phyloP scores from a whole-genome alignment of 2,329 filamentous ascomycete genomes.

The Fusarium tanahbumbuense region DNA sequence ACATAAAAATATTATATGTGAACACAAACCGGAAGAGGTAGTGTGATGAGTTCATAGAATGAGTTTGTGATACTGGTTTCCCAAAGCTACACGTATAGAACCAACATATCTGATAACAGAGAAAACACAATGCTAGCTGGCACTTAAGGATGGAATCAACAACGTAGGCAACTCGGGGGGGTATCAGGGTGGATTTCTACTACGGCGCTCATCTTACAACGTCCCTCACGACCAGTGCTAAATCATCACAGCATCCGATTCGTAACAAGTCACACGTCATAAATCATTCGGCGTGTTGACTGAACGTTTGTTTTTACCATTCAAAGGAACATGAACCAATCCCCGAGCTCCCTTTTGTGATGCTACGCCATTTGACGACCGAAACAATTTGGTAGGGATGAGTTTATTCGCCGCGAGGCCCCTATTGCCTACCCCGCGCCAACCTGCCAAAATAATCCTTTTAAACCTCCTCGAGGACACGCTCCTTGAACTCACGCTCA shows the following conservation, averaged over 20 bases:
- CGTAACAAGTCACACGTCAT: constrained; percentile 29
- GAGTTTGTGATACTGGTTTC: background rate
- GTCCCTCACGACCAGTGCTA: constrained; percentile 20
- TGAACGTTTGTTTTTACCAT: constrained; percentile 51
- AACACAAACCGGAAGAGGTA: background rate
- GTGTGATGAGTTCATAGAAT: background rate
- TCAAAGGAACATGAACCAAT: constrained; percentile 55
- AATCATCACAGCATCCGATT: constrained; percentile 33
- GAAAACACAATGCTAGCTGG: background rate
- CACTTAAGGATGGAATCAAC: constrained; percentile 24
- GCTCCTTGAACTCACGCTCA: constrained; percentile 99
- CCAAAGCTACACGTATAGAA: background rate
- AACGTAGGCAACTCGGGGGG: background rate
- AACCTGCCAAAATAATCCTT: constrained; percentile 51
- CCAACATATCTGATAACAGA: background rate
- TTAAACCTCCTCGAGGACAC: constrained; percentile 94
- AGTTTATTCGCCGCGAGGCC: constrained; percentile 50
- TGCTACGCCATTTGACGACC: constrained; percentile 60
- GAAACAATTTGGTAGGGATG: constrained; percentile 55
- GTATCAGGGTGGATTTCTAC: constrained; percentile 16
- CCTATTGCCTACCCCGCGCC: constrained; percentile 49
- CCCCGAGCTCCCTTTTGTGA: constrained; percentile 56
- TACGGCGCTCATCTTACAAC: constrained; percentile 31
- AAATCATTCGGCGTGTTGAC: constrained; percentile 44
- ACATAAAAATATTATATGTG: constrained; percentile 1